These are phyloP conservation scores for Apophysomyces trapeziformis DNA, from an alignment of 371 early-diverging fungal species.

Conservation along the genomic window DNA sequence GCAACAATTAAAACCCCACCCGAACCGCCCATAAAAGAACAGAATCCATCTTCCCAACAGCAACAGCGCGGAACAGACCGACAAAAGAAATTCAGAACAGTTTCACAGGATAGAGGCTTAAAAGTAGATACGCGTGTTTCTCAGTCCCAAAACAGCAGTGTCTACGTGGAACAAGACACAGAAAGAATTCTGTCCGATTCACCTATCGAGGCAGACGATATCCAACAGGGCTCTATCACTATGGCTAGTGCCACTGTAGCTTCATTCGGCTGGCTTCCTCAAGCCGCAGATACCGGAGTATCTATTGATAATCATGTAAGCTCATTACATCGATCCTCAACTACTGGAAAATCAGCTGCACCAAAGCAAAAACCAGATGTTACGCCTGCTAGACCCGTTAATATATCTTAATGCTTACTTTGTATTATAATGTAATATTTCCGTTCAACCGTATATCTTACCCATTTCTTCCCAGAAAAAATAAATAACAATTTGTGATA, in stretches of 20 bases:
- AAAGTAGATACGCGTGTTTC: constrained; percentile 36
- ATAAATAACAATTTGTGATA: too few species aligned
- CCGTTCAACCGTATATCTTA: too few species aligned
- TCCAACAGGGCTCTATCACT: background rate
- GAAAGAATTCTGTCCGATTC: constrained; percentile 10
- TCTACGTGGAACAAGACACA: background rate
- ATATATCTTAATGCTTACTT: too few species aligned
- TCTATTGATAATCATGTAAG: constrained; percentile 8
- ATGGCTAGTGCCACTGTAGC: constrained; percentile 35
- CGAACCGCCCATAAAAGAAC: background rate
- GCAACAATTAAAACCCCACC: background rate
- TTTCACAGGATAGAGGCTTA: constrained; percentile 43
- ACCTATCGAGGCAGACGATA: background rate
- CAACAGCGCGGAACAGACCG: constrained; percentile 11
- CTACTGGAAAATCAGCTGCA: constrained; percentile 25
- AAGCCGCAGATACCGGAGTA: constrained; percentile 27
- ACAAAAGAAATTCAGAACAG: constrained; percentile 20
- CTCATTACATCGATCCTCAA: constrained; percentile 26
- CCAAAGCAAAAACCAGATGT: constrained; percentile 16
- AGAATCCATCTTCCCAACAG: background rate
- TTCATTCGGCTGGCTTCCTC: constrained; percentile 30
- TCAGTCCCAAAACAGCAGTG: constrained; percentile 5
- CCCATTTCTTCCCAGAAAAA: too few species aligned
- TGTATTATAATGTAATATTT: too few species aligned
- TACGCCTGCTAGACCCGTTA: too few species aligned